Evolutionary conservation across 164 flowering plant genomes (phyloP).

Genomic region (Euptelea pleiosperma): DNA sequence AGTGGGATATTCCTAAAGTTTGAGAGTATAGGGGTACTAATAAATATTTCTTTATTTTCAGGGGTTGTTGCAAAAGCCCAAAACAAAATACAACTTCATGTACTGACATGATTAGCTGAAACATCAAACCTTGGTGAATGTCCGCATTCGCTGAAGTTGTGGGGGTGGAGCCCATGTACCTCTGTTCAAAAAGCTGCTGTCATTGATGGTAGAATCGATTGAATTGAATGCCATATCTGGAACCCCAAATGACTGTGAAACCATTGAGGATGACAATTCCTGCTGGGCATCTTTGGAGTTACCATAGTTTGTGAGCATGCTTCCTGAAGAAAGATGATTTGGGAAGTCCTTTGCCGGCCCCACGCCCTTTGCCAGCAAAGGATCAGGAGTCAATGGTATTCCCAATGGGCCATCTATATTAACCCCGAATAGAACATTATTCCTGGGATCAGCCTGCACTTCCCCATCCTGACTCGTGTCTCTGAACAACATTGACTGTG

Average conservation of each 20-base stretch:
- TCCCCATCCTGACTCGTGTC: slow-evolving; percentile 59
- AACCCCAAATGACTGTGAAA: slow-evolving; percentile 89
- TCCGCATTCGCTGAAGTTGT: slow-evolving; percentile 71
- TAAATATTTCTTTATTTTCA: too few relatives aligned
- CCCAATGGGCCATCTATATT: slow-evolving; percentile 50
- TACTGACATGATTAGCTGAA: neutral
- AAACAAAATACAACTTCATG: neutral
- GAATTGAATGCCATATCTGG: slow-evolving; percentile 82
- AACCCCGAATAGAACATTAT: slow-evolving; percentile 48
- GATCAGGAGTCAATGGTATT: slow-evolving; percentile 53
- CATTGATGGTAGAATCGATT: slow-evolving; percentile 72
- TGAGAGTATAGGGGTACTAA: too few relatives aligned
- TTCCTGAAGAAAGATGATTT: slow-evolving; percentile 48
- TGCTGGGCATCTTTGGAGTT: slow-evolving; percentile 70
- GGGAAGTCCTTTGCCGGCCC: slow-evolving; percentile 57
- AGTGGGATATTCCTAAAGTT: too few relatives aligned
- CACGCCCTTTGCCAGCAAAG: slow-evolving; percentile 48
- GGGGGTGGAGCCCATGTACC: slow-evolving; percentile 65
- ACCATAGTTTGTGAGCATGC: slow-evolving; percentile 49
- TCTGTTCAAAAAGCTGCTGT: slow-evolving; percentile 52
- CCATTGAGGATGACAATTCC: slow-evolving; percentile 83
- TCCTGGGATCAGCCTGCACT: slow-evolving; percentile 55
- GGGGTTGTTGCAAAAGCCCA: too few relatives aligned
- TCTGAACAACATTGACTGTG: slow-evolving; percentile 53
- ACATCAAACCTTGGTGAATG: slow-evolving; percentile 76